phyloP scores from a whole-genome alignment of 495 filamentous ascomycete species.

The Talaromyces wortmannii region DNA sequence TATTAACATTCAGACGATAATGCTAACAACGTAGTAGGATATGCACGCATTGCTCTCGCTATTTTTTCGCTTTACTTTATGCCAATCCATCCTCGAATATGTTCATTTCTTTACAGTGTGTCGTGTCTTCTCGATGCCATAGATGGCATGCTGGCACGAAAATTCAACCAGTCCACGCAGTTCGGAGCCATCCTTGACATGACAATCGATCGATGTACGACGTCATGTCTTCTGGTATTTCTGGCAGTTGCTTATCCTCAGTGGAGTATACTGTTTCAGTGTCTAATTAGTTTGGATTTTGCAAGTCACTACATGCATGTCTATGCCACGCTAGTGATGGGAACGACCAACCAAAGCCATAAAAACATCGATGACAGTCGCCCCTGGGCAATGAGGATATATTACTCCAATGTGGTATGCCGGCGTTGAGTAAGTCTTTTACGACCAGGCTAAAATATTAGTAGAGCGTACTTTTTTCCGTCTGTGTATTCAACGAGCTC shows the following conservation, averaged over 20 bases:
- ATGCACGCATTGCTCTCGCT: constrained; percentile 80
- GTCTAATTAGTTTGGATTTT: constrained; percentile 82
- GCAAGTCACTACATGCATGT: constrained; percentile 98
- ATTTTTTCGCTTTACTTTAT: constrained; percentile 96
- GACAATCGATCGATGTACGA: constrained; percentile 95
- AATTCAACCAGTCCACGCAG: constrained; percentile 81
- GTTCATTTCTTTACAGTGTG: constrained; percentile 81
- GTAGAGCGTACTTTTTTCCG: constrained; percentile 71
- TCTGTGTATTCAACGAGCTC: constrained; percentile 71
- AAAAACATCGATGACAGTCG: constrained; percentile 75
- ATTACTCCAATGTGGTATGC: constrained; percentile 80
- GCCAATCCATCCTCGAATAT: constrained; percentile 93
- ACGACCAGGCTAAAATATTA: neutral
- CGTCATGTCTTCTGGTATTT: constrained; percentile 88
- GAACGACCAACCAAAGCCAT: constrained; percentile 62
- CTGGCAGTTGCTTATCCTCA: constrained; percentile 85
- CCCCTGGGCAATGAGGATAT: constrained; percentile 64
- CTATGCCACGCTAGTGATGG: constrained; percentile 81
- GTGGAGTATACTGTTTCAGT: constrained; percentile 90
- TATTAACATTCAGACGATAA: neutral
- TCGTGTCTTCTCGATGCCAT: constrained; percentile 92
- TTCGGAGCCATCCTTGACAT: constrained; percentile 97
- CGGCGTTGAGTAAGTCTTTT: neutral
- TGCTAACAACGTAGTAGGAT: constrained; percentile 52
- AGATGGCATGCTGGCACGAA: constrained; percentile 84